Percentiles rank a stretch among this genome's conserved stretches.
phyloP scores from a whole-genome alignment of 2,329 filamentous ascomycete genomes.

The Fusarium nygamai region DNA sequence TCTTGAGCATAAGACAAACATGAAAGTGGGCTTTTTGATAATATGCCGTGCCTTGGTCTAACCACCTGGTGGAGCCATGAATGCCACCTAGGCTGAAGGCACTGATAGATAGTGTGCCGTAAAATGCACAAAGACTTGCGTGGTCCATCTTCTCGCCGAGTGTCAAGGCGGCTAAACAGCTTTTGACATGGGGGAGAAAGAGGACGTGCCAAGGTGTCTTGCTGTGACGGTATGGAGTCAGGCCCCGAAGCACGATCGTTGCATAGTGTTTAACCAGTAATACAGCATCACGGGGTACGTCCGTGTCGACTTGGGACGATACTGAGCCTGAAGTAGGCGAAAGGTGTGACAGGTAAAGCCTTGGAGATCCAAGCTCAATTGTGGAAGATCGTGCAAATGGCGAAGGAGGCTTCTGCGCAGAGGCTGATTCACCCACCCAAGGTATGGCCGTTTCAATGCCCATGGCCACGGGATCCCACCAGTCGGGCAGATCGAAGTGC shows the following conservation, averaged over 20 bases:
- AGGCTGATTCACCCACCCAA: neutral
- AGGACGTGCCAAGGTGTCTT: constrained; percentile 33
- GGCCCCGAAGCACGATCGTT: constrained; percentile 12
- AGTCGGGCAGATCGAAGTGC: neutral
- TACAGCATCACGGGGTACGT: constrained; percentile 18
- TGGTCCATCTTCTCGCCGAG: constrained; percentile 26
- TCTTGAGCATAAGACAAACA: constrained; percentile 4
- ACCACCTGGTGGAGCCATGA: constrained; percentile 5
- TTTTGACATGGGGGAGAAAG: constrained; percentile 19
- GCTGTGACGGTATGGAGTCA: constrained; percentile 30
- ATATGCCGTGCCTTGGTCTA: constrained; percentile 14
- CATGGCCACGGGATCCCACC: constrained; percentile 10
- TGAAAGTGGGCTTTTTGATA: constrained; percentile 13
- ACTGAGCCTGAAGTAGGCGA: neutral
- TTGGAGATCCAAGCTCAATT: neutral
- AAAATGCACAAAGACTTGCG: constrained; percentile 26
- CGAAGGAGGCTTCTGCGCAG: neutral
- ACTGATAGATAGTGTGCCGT: constrained; percentile 28
- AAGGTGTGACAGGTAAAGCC: rapidly evolving
- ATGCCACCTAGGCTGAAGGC: constrained; percentile 24
- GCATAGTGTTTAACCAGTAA: constrained; percentile 25
- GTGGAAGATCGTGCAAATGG: neutral
- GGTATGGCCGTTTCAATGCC: neutral
- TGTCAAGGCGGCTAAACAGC: constrained; percentile 19
- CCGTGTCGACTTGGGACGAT: neutral